Base-by-base conservation (phyloP, 495 filamentous ascomycete species). In the Xeromyces bisporus region DNA sequence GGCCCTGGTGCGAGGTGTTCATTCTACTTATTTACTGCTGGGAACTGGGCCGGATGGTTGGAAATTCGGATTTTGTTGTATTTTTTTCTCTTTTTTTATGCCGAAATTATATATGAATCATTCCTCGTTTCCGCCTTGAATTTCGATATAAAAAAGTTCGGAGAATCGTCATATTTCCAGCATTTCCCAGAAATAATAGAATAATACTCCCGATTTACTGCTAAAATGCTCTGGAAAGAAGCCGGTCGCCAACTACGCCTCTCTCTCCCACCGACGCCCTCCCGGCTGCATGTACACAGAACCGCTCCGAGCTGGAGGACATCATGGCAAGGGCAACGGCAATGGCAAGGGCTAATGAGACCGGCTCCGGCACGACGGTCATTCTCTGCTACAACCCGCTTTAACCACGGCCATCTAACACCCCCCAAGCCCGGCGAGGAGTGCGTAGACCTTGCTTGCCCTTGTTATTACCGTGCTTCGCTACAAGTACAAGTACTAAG, bases 391-490 rank as follows among this genome's bases (percentile, higher is more conserved):
- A 70, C 80, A 1, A 47, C 71, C 28, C 50, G 56, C 15, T 51
- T 51, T 11, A 56, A 48, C 21, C 87, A 97, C 49, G 83, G 78
- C 17, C 81, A 94, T 43, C 58, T 92, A 41, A 71, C 69, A 27
- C 69, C 80, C 16, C 87, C 89, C 2, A 86, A 82, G 56, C 71
- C 85, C 2, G 89, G 89, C n/a, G 82, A 94, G 66, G 89, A 93
- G 85, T 92, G 66, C 48, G 75, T 51, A 9, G n/a, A 20, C 12
- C 18, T 16, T 1, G n/a, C n/a, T n/a, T n/a, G n/a, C 24, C 23
- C 6, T 15, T 23, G 23, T 9, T 3, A 8, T 6, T 5, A 13
- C 17, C n/a, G 20, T 23, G 15, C 2, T 7, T 18, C 18, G 11
- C 10, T n/a, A n/a, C 10, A 21, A 30, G 4, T 30, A 29, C 36